A percentile compares a stretch with the other conserved stretches of the same genome.
Conservation (phyloP, 2,329 filamentous ascomycete genomes). For the Neonectria faginata region DNA sequence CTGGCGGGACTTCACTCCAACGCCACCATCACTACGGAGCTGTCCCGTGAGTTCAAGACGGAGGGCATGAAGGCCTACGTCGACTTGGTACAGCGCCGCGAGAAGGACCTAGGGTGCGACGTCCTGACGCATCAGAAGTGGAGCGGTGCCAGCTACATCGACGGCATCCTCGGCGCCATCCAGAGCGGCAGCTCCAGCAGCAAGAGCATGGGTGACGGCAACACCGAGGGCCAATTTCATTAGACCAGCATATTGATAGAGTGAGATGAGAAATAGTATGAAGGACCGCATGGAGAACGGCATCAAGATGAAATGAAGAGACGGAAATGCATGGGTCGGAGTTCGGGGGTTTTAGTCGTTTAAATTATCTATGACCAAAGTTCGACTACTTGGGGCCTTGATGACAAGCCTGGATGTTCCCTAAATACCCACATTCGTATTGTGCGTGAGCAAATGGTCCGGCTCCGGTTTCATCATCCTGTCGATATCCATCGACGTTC, state of each 20-base stretch:
- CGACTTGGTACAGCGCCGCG: slow-evolving; percentile 87
- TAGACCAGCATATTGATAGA: slow-evolving; percentile 31
- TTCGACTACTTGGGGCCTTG: slow-evolving; percentile 19
- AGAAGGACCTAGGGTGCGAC: slow-evolving; percentile 91
- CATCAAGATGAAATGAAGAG: slow-evolving; percentile 17
- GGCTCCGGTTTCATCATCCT: background rate
- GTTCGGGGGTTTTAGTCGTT: slow-evolving; percentile 39
- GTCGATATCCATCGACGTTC: background rate
- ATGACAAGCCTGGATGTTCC: background rate
- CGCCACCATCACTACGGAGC: slow-evolving; percentile 75
- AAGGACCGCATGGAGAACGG: slow-evolving; percentile 4
- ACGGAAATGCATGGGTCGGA: slow-evolving; percentile 44
- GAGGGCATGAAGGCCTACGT: slow-evolving; percentile 98
- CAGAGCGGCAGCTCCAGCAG: slow-evolving; percentile 91
- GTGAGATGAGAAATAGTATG: background rate
- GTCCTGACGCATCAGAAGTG: slow-evolving; percentile 96
- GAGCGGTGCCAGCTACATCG: slow-evolving; percentile 78
- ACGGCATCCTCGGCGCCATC: slow-evolving; percentile 89
- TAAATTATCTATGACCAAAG: slow-evolving; percentile 32
- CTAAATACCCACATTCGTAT: background rate
- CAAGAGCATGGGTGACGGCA: slow-evolving; percentile 95
- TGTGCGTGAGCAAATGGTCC: background rate
- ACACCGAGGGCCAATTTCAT: slow-evolving; percentile 80
- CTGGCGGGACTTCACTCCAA: slow-evolving; percentile 75
- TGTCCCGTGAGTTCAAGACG: slow-evolving; percentile 84